Conservation (phyloP, 257 asterid genomes). For the Fraxinus americana region DNA sequence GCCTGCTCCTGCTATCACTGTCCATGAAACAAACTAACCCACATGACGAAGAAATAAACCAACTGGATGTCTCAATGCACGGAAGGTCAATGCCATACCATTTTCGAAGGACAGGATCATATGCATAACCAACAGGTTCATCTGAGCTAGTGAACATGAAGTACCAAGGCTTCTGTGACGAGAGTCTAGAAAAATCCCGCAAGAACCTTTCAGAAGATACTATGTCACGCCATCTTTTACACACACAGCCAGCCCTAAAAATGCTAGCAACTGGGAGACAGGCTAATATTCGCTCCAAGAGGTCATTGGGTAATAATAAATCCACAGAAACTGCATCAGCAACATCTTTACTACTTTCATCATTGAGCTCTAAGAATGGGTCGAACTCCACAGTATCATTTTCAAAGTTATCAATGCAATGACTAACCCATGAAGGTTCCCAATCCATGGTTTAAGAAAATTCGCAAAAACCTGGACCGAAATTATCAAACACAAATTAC, state of each 20-base stretch:
- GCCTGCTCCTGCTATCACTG: constrained; percentile 68
- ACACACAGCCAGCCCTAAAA: constrained; percentile 77
- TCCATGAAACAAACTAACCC: constrained; percentile 95
- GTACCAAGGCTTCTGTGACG: constrained; percentile 86
- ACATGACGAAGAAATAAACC: constrained; percentile 77
- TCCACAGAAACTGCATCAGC: constrained; percentile 56
- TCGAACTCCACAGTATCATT: constrained; percentile 34
- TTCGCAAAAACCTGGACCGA: constrained; percentile 16
- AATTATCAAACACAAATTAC: constrained; percentile 1
- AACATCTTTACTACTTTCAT: constrained; percentile 50
- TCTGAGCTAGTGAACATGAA: constrained; percentile 96
- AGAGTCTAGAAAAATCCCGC: constrained; percentile 56
- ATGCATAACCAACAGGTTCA: constrained; percentile 82
- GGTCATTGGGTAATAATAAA: constrained; percentile 75
- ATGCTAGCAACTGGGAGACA: constrained; percentile 82
- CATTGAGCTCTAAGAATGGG: constrained; percentile 51
- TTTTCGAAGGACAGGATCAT: constrained; percentile 72
- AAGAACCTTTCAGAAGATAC: constrained; percentile 70
- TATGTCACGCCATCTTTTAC: constrained; percentile 83
- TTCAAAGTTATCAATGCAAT: constrained; percentile 43
- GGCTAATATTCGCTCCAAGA: constrained; percentile 79
- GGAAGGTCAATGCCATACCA: constrained; percentile 92
- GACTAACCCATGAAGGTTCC: constrained; percentile 88
- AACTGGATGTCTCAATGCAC: constrained; percentile 65
- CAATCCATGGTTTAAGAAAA: constrained; percentile 62